Conservation (phyloP, 2,329 filamentous ascomycete species). For the Allantophomopsis lycopodina region DNA sequence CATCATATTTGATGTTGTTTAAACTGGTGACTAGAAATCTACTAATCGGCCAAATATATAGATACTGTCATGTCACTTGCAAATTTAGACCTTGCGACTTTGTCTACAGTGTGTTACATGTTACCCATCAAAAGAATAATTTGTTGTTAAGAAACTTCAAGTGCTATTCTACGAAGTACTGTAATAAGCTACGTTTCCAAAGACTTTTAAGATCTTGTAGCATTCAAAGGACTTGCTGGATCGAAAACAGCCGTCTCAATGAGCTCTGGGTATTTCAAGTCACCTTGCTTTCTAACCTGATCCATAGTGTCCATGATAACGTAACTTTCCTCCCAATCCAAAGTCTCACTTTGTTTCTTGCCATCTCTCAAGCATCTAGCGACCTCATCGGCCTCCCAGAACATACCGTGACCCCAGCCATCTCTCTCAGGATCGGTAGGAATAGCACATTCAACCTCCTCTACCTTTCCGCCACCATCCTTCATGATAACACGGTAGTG, state of each 20-base stretch:
- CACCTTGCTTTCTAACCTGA: slow-evolving; percentile 48
- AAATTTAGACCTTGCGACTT: too few species aligned
- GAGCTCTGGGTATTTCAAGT: slow-evolving; percentile 46
- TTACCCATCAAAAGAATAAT: too few species aligned
- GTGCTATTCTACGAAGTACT: too few species aligned
- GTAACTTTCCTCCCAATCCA: slow-evolving; percentile 48
- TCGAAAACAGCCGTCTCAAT: slow-evolving; percentile 51
- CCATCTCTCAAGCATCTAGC: slow-evolving; percentile 49
- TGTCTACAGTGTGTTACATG: too few species aligned
- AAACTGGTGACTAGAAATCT: too few species aligned
- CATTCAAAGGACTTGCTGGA: slow-evolving; percentile 44
- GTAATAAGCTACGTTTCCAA: too few species aligned
- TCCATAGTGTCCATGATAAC: slow-evolving; percentile 63
- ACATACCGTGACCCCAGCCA: slow-evolving; percentile 47
- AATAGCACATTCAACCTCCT: slow-evolving; percentile 21
- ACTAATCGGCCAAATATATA: too few species aligned
- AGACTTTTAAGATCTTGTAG: not conserved
- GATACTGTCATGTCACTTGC: too few species aligned
- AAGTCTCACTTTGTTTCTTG: slow-evolving; percentile 41
- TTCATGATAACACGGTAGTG: slow-evolving; percentile 33
- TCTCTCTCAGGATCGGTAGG: slow-evolving; percentile 23
- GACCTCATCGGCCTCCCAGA: slow-evolving; percentile 58
- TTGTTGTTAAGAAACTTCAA: too few species aligned
- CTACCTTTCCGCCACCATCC: slow-evolving; percentile 19
- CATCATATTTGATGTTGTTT: too few species aligned